phyloP scores from a whole-genome alignment of 2,329 filamentous ascomycete genomes.

The Penicillium sumatraense region DNA sequence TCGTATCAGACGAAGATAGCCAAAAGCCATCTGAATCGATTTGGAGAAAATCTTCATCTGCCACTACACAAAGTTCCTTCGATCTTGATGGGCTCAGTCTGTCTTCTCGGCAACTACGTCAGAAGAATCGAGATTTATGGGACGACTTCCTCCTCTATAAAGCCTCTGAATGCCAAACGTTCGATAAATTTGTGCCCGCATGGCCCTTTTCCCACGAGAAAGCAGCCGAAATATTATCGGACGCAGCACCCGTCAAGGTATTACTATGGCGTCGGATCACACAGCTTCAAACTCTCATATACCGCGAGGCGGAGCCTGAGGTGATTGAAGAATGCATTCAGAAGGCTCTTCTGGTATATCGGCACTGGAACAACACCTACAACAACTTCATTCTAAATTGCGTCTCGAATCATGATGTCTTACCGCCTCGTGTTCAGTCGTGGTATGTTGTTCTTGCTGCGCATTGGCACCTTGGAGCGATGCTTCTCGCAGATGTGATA shows the following conservation, averaged over 20 bases:
- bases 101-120: not conserved
- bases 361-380: slow-evolving; percentile 60
- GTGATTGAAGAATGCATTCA: slow-evolving; percentile 36
- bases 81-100: slow-evolving; percentile 1
- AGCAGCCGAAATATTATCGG: not conserved
- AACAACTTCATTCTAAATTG: slow-evolving; percentile 59
- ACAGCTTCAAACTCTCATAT: not conserved
- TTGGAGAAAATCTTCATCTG: not conserved
- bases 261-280: not conserved
- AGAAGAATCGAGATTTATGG: not conserved
- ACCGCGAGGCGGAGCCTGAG: not conserved
- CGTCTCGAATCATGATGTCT: slow-evolving; percentile 53
- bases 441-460: slow-evolving; percentile 64
- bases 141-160: not conserved
- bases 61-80: not conserved
- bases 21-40: not conserved
- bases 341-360: slow-evolving; percentile 55
- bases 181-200: not conserved
- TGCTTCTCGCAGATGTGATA: slow-evolving; percentile 60
- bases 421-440: slow-evolving; percentile 60
- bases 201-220: not conserved
- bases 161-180: not conserved
- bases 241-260: not conserved
- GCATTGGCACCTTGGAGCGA: slow-evolving; percentile 62
- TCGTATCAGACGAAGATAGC: slow-evolving; percentile 2